Conservation (phyloP, 495 filamentous ascomycete species). For the Penicillium paxilli region DNA sequence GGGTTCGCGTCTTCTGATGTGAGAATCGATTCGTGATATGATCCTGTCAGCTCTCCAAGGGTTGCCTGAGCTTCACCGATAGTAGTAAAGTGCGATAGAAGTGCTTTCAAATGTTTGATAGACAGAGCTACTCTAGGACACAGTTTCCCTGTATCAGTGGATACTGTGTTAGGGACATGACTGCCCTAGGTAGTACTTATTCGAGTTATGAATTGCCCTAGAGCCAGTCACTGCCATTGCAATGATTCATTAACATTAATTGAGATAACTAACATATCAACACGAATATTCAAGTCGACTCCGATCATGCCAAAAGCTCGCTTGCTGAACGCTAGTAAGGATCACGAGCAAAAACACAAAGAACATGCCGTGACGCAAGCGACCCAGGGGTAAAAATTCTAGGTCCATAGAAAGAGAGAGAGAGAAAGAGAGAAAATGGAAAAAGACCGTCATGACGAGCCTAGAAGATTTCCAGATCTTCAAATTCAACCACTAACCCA, state of each 20-base stretch:
- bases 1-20: too few relatives aligned
- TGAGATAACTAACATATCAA: not conserved
- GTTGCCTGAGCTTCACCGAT: too few relatives aligned
- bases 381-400: conserved; percentile 1
- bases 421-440: not conserved
- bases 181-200: too few relatives aligned
- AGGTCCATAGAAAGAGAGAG: conserved; percentile 1
- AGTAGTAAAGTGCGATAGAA: too few relatives aligned
- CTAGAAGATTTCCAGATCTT: conserved; percentile 57
- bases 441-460: conserved; percentile 7
- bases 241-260: not conserved
- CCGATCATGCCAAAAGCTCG: conserved; percentile 25
- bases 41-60: too few relatives aligned
- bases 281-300: conserved; percentile 8
- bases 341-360: conserved; percentile 15
- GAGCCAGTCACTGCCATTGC: too few relatives aligned
- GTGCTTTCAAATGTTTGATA: too few relatives aligned
- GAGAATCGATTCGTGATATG: too few relatives aligned
- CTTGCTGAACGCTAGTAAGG: conserved; percentile 27
- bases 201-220: too few relatives aligned
- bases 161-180: too few relatives aligned
- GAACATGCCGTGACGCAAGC: not conserved
- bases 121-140: too few relatives aligned
- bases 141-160: too few relatives aligned
- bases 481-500: conserved; percentile 56